Evolutionary conservation across 1,284 basidiomycete species (phyloP).

Genomic region (Ceratobasidium sp.): DNA sequence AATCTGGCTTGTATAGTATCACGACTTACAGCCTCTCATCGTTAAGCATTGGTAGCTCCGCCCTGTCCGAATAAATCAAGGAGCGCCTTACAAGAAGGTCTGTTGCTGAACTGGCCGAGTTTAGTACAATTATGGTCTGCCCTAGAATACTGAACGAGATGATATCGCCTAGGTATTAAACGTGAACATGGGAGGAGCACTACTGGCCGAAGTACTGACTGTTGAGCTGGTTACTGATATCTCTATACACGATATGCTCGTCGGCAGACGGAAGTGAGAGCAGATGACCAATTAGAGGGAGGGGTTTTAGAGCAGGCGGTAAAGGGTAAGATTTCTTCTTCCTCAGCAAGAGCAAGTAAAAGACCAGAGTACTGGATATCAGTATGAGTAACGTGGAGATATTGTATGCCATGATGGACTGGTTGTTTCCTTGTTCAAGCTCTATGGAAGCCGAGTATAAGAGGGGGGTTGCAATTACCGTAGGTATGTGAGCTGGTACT

Average conservation of each 20-base stretch:
- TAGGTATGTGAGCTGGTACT: too few relatives aligned
- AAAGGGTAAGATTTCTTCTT: background rate
- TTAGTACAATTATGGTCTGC: conserved; percentile 44
- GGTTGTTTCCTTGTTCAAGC: too few relatives aligned
- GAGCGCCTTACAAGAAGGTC: conserved; percentile 48
- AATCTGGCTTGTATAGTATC: too few relatives aligned
- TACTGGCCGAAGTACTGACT: background rate
- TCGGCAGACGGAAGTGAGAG: conserved; percentile 11
- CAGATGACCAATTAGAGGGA: conserved; percentile 21
- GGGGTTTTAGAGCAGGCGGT: conserved; percentile 19
- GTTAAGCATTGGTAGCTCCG: conserved; percentile 39
- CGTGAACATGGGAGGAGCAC: background rate
- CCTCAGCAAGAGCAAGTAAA: too few relatives aligned
- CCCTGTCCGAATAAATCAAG: conserved; percentile 44
- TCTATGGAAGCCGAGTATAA: too few relatives aligned
- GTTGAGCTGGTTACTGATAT: conserved; percentile 19
- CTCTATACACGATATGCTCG: conserved; percentile 23
- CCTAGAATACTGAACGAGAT: conserved; percentile 41
- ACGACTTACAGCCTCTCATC: conserved; percentile 12
- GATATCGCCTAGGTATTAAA: conserved; percentile 23
- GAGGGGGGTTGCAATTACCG: too few relatives aligned
- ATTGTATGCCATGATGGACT: too few relatives aligned
- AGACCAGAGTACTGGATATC: too few relatives aligned
- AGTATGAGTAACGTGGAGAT: too few relatives aligned
- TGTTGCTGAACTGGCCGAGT: conserved; percentile 36